Evolutionary conservation across 805 yeast genomes (phyloP), one percentile per base, ranked within the genome.

Genomic region (Candida berthetii): DNA sequence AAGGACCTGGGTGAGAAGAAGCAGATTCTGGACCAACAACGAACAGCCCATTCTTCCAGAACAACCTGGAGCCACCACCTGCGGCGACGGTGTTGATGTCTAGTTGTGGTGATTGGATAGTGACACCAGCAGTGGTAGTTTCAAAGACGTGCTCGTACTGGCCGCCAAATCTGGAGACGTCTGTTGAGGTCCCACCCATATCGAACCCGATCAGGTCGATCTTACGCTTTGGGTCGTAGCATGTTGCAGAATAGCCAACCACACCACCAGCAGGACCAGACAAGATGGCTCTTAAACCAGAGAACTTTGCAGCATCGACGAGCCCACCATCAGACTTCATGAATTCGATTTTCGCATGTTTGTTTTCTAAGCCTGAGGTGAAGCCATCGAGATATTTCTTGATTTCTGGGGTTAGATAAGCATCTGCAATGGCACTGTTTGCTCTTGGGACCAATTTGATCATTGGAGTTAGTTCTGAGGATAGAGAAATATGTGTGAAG

Each of bases 211-310:
- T 74, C 37, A 84, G 68, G 0, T 95, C 89, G 19, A 74, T 71
- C 10, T 64, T 62, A 42, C 74, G 73, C n/a, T 62, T 53, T 1
- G 65, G 61, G 45, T 78, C 71, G 57, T 72, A 87, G 46, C 96
- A 85, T 0, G 98, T 90, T 40, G 78, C 73, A 0, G 96, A 86
- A 52, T 80, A 86, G 0, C 98, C 98, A 28, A 91, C 96, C 44
- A 91, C 95, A 38, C 98, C 98, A 31, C 98, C 98, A 9, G 98
- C 98, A 3, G 98, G 98, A 2, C 98, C 98, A 1, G 96, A 87
- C 29, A 91, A 64, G 38, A 91, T 85, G 3, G 98, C 96, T 50
- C 80, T 74, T 31, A 91, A 67, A 2, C 98, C 98, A 0, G 96
- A 82, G 58, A 91, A 91, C 38, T 77, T 73, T 18, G 78, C 69